Percentiles rank a stretch among this genome's conserved stretches.
phyloP scores from a whole-genome alignment of 768 basidiomycete species.

The Coprinopsis cinerea region DNA sequence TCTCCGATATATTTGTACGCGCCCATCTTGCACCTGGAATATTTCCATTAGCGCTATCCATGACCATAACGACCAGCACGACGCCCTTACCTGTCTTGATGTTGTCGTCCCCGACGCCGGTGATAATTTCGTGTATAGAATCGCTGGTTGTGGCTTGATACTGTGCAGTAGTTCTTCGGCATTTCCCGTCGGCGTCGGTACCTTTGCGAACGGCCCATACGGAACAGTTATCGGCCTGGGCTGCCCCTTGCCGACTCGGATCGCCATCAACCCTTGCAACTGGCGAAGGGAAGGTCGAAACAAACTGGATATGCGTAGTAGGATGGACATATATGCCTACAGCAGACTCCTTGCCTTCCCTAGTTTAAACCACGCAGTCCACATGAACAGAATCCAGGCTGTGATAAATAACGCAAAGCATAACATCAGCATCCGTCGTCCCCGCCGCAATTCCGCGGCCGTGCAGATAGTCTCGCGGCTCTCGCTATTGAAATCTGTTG shows the following conservation, averaged over 20 bases:
- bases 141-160: neutral
- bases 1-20: slow-evolving; percentile 97
- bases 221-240: no score
- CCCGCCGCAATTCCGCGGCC: slow-evolving; percentile 37
- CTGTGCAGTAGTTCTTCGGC: neutral
- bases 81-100: slow-evolving; percentile 34
- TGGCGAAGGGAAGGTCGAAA: no score
- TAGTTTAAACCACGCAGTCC: slow-evolving; percentile 53
- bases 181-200: neutral
- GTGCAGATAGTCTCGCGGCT: slow-evolving; percentile 10
- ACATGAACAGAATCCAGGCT: slow-evolving; percentile 63
- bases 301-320: no score
- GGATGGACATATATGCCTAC: no score
- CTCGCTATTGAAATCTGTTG: neutral
- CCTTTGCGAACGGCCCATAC: no score
- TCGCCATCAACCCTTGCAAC: no score
- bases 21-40: slow-evolving; percentile 57
- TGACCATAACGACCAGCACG: slow-evolving; percentile 15
- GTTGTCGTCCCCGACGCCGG: slow-evolving; percentile 29
- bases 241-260: no score
- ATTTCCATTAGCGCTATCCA: slow-evolving; percentile 8
- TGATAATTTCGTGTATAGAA: slow-evolving; percentile 13
- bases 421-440: slow-evolving; percentile 41
- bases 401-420: slow-evolving; percentile 36
- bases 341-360: slow-evolving; percentile 17